Evolutionary conservation across 768 basidiomycete genomes (phyloP), one percentile per base, ranked within the genome.

Genomic region (Trichaptum fuscoviolaceum): DNA sequence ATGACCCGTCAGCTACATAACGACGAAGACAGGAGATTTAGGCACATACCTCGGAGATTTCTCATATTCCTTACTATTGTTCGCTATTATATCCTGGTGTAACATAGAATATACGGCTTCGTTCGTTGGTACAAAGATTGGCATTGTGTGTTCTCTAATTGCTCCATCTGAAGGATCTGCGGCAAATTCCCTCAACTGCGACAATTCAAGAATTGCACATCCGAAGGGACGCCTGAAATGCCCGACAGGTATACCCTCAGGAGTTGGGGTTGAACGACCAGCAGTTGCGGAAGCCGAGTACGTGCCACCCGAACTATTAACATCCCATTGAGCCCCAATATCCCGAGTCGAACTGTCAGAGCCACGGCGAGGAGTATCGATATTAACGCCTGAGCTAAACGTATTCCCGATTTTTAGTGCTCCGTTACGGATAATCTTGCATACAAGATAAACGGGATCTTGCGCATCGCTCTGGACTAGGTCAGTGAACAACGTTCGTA

Each of bases 31-130:
- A 63, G 23, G 35, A 36, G 35, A 34, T 15, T 63, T 57, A 42
- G 75, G n/a, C n/a, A n/a, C 84, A 67, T 71, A 93, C 94, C 92
- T 86, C 1, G 89, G 70, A 0, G 90, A 91, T 73, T 93, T 94
- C 71, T 92, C 92, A 69, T 86, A 94, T 71, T 96, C 93, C 74
- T 86, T 90, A 27, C 76, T 77, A 66, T 92, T 90, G 67, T 84
- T 85, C 30, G 85, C 87, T 70, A 99, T 93, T 73, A 99, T 92
- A 73, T 95, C 94, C 76, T 98, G 95, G 77, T 99, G 96, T 52
- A 99, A 83, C 82, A 91, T 96, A 1, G 95, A 93, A 74, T 97
- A 97, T 26, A 88, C 82, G 7, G 87, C 84, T 73, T 99, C 96
- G 71, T 90, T 91, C 5, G 83, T 82, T 0, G 96, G 92, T 1